Percentiles rank a stretch among this genome's conserved stretches.
Conservation (phyloP, 257 asterid species). For the Capsicum pubescens region DNA sequence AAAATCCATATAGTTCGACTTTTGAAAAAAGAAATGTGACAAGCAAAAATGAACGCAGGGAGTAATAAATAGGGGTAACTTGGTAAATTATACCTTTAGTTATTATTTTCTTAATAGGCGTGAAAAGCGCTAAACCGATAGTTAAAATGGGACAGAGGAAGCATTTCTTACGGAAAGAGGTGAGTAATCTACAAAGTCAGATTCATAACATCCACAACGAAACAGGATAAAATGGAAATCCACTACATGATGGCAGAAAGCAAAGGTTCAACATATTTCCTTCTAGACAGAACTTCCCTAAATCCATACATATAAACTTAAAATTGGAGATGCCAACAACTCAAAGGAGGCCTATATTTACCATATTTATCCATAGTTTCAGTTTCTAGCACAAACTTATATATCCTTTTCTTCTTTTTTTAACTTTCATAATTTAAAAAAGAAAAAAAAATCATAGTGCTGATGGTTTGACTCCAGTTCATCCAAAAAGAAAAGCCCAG, state of each 20-base stretch:
- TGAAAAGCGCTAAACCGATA: neutral
- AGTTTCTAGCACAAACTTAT: neutral
- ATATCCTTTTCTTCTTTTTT: neutral
- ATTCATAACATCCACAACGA: conserved; percentile 7
- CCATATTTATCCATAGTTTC: neutral
- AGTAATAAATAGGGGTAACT: neutral
- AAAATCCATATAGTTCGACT: too few species aligned
- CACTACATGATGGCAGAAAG: conserved; percentile 17
- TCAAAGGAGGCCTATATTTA: neutral
- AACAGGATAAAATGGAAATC: neutral
- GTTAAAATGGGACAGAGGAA: neutral
- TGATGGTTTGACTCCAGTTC: neutral
- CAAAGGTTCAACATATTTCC: neutral
- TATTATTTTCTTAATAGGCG: neutral
- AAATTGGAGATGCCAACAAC: neutral
- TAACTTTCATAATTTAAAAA: neutral
- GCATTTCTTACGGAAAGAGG: neutral
- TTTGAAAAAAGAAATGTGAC: too few species aligned
- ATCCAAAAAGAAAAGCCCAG: neutral
- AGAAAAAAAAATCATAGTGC: neutral
- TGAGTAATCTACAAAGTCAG: neutral
- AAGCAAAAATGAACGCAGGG: too few species aligned
- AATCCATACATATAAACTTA: neutral
- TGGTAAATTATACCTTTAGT: neutral
- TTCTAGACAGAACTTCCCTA: neutral